Evolutionary conservation across 2,329 filamentous ascomycete species (phyloP).

Genomic region (Xylaria sp.): DNA sequence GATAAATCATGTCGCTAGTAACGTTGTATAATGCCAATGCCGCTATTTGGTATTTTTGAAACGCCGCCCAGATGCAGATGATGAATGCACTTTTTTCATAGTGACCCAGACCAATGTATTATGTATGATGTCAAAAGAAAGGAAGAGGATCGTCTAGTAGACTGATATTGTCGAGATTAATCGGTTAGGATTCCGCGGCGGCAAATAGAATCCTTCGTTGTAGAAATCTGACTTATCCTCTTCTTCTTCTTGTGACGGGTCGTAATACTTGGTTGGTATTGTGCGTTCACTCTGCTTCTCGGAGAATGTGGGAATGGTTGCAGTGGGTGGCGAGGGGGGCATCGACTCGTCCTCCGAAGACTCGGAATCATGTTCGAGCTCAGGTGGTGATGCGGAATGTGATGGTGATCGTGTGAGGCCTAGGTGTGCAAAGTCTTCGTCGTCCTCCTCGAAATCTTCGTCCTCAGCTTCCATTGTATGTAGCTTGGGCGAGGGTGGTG

Average conservation of each 20-base stretch:
- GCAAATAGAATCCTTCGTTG: slow-evolving; percentile 60
- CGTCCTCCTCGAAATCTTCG: slow-evolving; percentile 51
- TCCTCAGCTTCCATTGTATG: slow-evolving; percentile 46
- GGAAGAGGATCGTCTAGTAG: slow-evolving; percentile 52
- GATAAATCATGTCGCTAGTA: slow-evolving; percentile 38
- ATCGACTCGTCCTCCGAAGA: slow-evolving; percentile 75
- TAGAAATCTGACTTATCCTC: slow-evolving; percentile 50
- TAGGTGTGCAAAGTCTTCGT: slow-evolving; percentile 67
- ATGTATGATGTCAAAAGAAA: slow-evolving; percentile 40
- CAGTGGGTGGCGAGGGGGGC: slow-evolving; percentile 71
- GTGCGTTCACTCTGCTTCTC: slow-evolving; percentile 58
- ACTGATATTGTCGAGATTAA: slow-evolving; percentile 62
- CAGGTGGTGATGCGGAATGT: slow-evolving; percentile 69
- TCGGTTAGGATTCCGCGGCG: slow-evolving; percentile 55
- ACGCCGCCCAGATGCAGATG: slow-evolving; percentile 46
- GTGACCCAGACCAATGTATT: slow-evolving; percentile 31
- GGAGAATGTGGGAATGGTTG: slow-evolving; percentile 63
- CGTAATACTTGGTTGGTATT: slow-evolving; percentile 42
- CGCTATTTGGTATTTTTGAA: slow-evolving; percentile 43
- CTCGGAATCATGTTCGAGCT: slow-evolving; percentile 72
- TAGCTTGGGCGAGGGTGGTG: slow-evolving; percentile 42
- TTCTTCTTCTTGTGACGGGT: slow-evolving; percentile 48
- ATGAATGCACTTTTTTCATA: slow-evolving; percentile 36
- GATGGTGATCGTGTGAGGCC: slow-evolving; percentile 72
- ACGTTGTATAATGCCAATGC: slow-evolving; percentile 40